Base-by-base conservation (phyloP, 306 rosid species). In the Rosa chinensis region DNA sequence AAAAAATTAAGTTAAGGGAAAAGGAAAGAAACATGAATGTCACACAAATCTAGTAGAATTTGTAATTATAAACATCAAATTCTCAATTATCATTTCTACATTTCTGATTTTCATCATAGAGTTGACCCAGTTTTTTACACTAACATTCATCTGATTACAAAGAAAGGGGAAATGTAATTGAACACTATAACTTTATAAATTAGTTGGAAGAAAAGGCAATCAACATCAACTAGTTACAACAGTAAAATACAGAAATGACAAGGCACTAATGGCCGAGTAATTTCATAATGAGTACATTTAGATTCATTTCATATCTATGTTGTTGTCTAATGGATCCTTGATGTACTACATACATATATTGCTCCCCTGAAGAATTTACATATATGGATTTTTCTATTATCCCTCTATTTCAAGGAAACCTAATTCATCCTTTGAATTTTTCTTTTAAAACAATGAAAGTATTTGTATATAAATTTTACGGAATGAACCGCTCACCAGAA, bases 401-500 rank as follows among this genome's bases (percentile, higher is more conserved):
- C 9, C 66, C 20, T 63, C 28, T 25, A 25, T 25, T 25, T 25
- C 11, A 70, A 62, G 37, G 47, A 14, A 45, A 42, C 48, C 48
- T 50, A 68, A 37, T 78, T 53, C 23, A 7, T 0, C 8, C 45
- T 37, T 40, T 10, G 3, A 32, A 4, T 8, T 52, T 37, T 20
- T 73, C 10, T 53, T 52, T 63, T 8, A 62, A 17, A 62, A 63
- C 61, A 59, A 35, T 20, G 43, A 1, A 68, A 18, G 71, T 7
- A 32, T 32, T 32, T 32, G 37, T 32, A 32, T 2, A 2, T 32
- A 32, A 32, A 32, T 32, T 49, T 12, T 56, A 71, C n/a, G 43
- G 74, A 47, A 68, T 45, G 50, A 67, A 80, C 70, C 28, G 42
- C 89, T 77, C 79, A 89, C 99, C 99, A 67, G 92, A 52, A 86